Percentiles rank a stretch among this genome's conserved stretches.
Conservation (phyloP, 306 rosid genomes). For the Oemleria cerasiformis region DNA sequence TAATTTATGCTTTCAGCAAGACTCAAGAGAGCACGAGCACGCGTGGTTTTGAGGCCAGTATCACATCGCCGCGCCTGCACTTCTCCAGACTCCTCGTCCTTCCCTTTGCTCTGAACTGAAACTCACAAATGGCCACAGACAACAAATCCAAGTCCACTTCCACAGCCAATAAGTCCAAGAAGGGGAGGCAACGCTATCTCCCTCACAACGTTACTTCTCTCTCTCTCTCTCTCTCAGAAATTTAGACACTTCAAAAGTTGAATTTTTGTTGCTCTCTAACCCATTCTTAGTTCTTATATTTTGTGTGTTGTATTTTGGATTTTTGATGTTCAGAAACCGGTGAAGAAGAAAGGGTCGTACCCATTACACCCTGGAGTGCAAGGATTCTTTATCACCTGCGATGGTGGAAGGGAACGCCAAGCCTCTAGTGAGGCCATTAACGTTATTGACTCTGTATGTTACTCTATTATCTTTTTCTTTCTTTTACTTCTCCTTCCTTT, state of each 20-base stretch:
- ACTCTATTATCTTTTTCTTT: neutral
- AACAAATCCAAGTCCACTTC: constrained; percentile 34
- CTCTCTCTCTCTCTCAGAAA: neutral
- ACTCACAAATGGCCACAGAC: constrained; percentile 49
- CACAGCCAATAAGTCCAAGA: constrained; percentile 37
- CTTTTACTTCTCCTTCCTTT: neutral
- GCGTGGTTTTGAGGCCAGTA: neutral
- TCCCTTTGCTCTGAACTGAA: constrained; percentile 16
- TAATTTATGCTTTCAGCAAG: too few relatives aligned
- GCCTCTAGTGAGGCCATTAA: constrained; percentile 86
- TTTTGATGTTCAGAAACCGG: constrained; percentile 51
- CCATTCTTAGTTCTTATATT: neutral
- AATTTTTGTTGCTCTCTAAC: neutral
- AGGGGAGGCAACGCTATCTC: constrained; percentile 73
- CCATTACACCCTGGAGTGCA: constrained; percentile 88
- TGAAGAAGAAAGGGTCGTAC: constrained; percentile 80
- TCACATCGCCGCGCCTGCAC: neutral
- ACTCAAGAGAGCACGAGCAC: neutral
- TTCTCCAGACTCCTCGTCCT: neutral
- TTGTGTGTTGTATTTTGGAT: neutral
- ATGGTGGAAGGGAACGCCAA: constrained; percentile 93
- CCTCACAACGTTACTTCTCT: constrained; percentile 61
- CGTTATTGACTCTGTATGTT: constrained; percentile 71
- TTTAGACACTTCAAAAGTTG: neutral
- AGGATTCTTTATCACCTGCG: constrained; percentile 95